Base-by-base conservation (phyloP, 176 grass and related monocot genomes). In the Carex myosuroides region DNA sequence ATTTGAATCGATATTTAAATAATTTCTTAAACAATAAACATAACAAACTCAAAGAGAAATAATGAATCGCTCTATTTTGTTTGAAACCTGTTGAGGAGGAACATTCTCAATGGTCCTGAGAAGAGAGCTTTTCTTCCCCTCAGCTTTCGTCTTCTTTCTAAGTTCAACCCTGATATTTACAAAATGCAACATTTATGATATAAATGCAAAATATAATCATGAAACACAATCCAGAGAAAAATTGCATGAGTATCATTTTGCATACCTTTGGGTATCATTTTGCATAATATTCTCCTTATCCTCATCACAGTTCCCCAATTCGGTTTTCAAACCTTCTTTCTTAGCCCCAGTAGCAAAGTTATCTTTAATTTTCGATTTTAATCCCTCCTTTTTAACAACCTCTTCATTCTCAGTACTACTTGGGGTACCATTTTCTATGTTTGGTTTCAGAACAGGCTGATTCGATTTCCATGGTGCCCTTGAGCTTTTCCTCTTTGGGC, bases 221-320 rank as follows among this genome's bases (percentile, higher is more conserved):
- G 9, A 32, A 33, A 46, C 6, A 33, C 10, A 75, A 77, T 32
- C 5, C 8, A 50, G 52, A 77, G 24, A 24, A 77, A 32, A 56
- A 52, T 54, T 30, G 8, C 21, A 54, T 13, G 18, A n/a, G 46
- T 50, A 9, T 10, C 2, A 26, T 26, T 26, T 26, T 26, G 26
- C 44, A 71, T 79, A 89, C 88, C 88, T 86, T 26, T 79, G n/a
- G 18, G 53, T 33, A 82, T 69, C 57, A 57, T 41, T 85, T 13
- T 24, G 20, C 0, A 74, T 53, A 63, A 87, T 5, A 90, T 98
- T 98, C 80, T 98, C 92, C 64, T 98, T 98, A 65, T 93, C 66
- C 26, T 89, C 89, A 64, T 91, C 85, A 13, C 52, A 84, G 59
- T 80, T 83, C 64, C 88, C 50, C 60, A 52, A 48, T 63, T 81